phyloP scores from a whole-genome alignment of 129 eudicot species.

The Pittosporum tobira region DNA sequence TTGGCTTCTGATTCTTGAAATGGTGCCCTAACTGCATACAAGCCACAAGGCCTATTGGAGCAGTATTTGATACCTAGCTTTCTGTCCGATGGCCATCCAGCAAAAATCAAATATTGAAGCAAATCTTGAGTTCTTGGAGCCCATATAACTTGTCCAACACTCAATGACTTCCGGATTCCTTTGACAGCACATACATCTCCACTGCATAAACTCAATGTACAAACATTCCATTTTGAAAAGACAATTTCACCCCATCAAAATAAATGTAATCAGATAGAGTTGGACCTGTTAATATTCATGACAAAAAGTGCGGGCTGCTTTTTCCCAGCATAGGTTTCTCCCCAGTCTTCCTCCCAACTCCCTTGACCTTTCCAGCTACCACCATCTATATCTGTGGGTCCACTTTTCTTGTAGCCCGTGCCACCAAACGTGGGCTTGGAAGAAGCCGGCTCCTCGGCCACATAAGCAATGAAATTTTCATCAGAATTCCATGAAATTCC shows the following conservation, averaged over 20 bases:
- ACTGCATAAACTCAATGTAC: constrained; percentile 35
- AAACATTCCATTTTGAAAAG: constrained; percentile 8
- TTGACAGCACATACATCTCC: constrained; percentile 71
- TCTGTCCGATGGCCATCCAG: constrained; percentile 88
- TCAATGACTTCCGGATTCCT: constrained; percentile 59
- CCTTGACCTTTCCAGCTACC: constrained; percentile 97
- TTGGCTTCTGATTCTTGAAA: constrained; percentile 28
- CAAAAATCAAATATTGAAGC: constrained; percentile 61
- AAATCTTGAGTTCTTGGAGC: constrained; percentile 51
- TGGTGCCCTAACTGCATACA: constrained; percentile 66
- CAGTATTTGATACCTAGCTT: constrained; percentile 11
- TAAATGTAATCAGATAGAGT: not conserved
- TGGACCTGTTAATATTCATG: constrained; percentile 53
- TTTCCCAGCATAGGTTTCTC: constrained; percentile 83
- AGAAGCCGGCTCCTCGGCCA: constrained; percentile 78
- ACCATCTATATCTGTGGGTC: constrained; percentile 55
- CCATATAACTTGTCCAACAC: constrained; percentile 94
- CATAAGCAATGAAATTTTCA: constrained; percentile 74
- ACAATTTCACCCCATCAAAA: not conserved
- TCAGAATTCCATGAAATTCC: constrained; percentile 8
- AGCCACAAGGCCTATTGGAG: constrained; percentile 62
- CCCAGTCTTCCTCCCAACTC: constrained; percentile 94
- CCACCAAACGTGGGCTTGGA: constrained; percentile 55
- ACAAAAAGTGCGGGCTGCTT: constrained; percentile 83
- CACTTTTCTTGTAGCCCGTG: constrained; percentile 53